These are phyloP conservation scores for Tricholoma flavovirens DNA, from an alignment of 768 basidiomycete species.

Conservation along the genomic window DNA sequence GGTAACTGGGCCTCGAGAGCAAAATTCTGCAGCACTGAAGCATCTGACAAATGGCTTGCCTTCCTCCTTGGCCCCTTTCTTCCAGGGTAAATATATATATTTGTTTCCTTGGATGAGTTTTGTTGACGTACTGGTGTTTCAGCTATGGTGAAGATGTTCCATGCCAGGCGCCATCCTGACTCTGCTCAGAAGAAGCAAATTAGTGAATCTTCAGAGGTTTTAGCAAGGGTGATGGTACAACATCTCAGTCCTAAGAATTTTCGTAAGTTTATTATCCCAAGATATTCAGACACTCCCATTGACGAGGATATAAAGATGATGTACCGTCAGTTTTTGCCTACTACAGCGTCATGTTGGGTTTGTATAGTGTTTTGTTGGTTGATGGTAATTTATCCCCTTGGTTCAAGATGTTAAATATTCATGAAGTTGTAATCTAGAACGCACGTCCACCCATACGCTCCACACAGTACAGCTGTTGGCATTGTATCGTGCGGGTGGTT, in stretches of 20 bases:
- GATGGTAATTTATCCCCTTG: conserved; percentile 35
- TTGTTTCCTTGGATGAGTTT: neutral
- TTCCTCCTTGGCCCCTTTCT: conserved; percentile 70
- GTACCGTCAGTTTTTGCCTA: conserved; percentile 37
- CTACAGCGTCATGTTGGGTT: conserved; percentile 40
- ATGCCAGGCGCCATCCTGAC: conserved; percentile 75
- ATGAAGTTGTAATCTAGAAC: conserved; percentile 43
- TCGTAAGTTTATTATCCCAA: conserved; percentile 36
- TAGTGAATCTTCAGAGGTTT: conserved; percentile 52
- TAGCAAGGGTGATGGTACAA: conserved; percentile 69
- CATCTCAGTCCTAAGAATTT: conserved; percentile 53
- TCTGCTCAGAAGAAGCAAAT: conserved; percentile 73
- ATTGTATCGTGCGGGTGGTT: conserved; percentile 66
- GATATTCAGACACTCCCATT: neutral
- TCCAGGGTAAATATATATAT: conserved; percentile 55
- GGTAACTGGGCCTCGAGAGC: conserved; percentile 43
- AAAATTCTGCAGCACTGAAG: conserved; percentile 71
- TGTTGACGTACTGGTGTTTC: conserved; percentile 1
- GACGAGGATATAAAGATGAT: conserved; percentile 17
- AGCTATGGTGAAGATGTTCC: conserved; percentile 88
- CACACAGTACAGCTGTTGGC: conserved; percentile 79
- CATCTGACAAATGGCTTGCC: conserved; percentile 79
- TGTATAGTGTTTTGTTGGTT: conserved; percentile 40
- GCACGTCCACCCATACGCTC: conserved; percentile 63
- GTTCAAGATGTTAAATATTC: conserved; percentile 5